phyloP scores from a whole-genome alignment of 768 basidiomycete genomes.

The Boletus speciosus region DNA sequence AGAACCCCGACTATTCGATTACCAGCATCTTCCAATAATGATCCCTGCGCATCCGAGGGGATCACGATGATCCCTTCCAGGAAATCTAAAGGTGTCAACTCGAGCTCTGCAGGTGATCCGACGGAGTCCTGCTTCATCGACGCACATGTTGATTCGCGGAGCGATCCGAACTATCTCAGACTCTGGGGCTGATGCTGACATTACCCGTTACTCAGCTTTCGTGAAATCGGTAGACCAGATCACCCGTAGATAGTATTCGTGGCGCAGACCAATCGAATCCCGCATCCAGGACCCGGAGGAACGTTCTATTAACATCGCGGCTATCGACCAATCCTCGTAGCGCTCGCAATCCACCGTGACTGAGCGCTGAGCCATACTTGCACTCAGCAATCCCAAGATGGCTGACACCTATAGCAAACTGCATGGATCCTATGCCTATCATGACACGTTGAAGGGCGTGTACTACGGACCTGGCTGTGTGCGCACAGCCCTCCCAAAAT shows the following conservation, averaged over 20 bases:
- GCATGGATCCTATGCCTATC: slow-evolving; percentile 62
- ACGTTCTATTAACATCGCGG: neutral
- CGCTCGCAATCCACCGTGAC: neutral
- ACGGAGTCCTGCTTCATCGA: neutral
- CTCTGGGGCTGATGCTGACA: neutral
- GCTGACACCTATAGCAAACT: slow-evolving; percentile 5
- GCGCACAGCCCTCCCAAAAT: slow-evolving; percentile 57
- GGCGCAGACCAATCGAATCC: neutral
- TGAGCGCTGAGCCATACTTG: neutral
- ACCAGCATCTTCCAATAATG: neutral
- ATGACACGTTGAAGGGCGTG: slow-evolving; percentile 62
- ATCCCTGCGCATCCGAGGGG: slow-evolving; percentile 15
- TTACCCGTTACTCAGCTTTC: neutral
- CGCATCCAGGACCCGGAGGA: neutral
- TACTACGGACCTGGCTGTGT: slow-evolving; percentile 72
- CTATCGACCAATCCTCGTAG: slow-evolving; percentile 4
- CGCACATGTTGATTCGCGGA: slow-evolving; percentile 13
- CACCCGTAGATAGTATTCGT: slow-evolving; percentile 6
- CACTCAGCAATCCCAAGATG: slow-evolving; percentile 1
- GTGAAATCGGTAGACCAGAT: slow-evolving; percentile 7
- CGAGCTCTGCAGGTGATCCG: slow-evolving; percentile 15
- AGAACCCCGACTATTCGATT: neutral
- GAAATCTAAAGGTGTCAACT: neutral
- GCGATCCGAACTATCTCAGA: neutral
- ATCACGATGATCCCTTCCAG: neutral